Evolutionary conservation across 2,329 filamentous ascomycete genomes (phyloP).

Genomic region (Xylaria sp.): DNA sequence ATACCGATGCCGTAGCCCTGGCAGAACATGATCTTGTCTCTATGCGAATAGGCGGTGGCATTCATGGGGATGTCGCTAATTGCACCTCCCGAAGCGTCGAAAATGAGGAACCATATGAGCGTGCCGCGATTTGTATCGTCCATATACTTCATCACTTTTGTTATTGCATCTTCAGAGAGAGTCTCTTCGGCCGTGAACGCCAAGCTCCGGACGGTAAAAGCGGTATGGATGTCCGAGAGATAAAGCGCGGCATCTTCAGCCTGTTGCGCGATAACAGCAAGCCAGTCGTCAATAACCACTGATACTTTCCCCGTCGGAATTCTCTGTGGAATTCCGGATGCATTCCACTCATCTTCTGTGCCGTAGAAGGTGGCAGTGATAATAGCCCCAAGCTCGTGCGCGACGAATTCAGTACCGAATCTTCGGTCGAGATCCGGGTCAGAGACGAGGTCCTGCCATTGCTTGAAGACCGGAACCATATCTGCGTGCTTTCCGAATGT

Average conservation of each 20-base stretch:
- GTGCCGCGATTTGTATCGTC: conserved; percentile 62
- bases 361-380: conserved; percentile 73
- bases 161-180: conserved; percentile 58
- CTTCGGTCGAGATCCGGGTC: conserved; percentile 67
- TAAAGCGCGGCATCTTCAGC: conserved; percentile 61
- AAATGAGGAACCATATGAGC: conserved; percentile 69
- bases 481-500: conserved; percentile 60
- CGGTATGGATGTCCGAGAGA: conserved; percentile 58
- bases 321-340: conserved; percentile 59
- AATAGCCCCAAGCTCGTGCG: conserved; percentile 64
- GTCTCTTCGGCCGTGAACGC: conserved; percentile 63
- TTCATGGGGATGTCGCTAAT: conserved; percentile 65
- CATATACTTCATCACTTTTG: conserved; percentile 65
- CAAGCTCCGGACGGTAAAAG: conserved; percentile 69
- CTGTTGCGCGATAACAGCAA: conserved; percentile 66
- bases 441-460: conserved; percentile 68
- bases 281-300: conserved; percentile 69
- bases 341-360: conserved; percentile 64
- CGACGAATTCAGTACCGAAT: conserved; percentile 67
- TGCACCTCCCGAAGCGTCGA: conserved; percentile 70
- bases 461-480: conserved; percentile 61
- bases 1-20: conserved; percentile 69
- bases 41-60: conserved; percentile 71
- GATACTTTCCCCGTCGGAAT: conserved; percentile 58
- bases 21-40: conserved; percentile 72